These are phyloP conservation scores for Pseudogymnoascus verrucosus DNA, from an alignment of 2,329 filamentous ascomycete genomes.

Conservation along the genomic window DNA sequence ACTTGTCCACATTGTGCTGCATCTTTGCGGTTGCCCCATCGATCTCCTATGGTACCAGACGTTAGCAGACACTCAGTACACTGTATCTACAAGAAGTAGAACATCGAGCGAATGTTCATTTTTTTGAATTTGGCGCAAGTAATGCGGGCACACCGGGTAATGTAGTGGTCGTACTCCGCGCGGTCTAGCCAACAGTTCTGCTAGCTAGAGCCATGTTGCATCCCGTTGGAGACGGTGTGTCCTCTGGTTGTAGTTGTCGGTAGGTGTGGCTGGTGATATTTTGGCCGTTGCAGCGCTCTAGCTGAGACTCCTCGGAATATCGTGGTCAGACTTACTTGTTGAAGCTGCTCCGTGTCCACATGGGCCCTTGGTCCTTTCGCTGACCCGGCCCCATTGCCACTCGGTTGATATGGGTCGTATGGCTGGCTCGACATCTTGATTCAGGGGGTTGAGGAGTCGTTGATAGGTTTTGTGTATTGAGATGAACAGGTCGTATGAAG, in stretches of 20 bases:
- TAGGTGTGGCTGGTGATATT: background rate
- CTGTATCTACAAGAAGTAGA: background rate
- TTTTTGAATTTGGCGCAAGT: background rate
- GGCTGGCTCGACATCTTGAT: conserved; percentile 32
- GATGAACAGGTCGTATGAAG: background rate
- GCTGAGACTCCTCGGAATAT: background rate
- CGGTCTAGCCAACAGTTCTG: background rate
- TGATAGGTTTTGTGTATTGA: background rate
- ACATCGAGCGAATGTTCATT: background rate
- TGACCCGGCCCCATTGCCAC: conserved; percentile 44
- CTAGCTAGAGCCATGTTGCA: background rate
- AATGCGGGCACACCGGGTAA: background rate
- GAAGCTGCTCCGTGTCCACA: conserved; percentile 33
- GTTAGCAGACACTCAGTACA: background rate
- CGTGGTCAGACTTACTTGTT: background rate
- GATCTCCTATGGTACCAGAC: conserved; percentile 66
- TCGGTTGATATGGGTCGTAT: conserved; percentile 86
- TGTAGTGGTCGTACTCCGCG: too few species aligned
- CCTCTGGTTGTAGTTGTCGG: background rate
- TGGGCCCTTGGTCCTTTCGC: conserved; percentile 38
- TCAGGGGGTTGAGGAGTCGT: background rate
- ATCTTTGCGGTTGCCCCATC: conserved; percentile 91
- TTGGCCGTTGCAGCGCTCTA: background rate
- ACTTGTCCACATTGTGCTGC: conserved; percentile 96
- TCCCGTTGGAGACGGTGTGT: background rate